phyloP scores from a whole-genome alignment of 2,329 filamentous ascomycete genomes.

The Xylaria sp. region DNA sequence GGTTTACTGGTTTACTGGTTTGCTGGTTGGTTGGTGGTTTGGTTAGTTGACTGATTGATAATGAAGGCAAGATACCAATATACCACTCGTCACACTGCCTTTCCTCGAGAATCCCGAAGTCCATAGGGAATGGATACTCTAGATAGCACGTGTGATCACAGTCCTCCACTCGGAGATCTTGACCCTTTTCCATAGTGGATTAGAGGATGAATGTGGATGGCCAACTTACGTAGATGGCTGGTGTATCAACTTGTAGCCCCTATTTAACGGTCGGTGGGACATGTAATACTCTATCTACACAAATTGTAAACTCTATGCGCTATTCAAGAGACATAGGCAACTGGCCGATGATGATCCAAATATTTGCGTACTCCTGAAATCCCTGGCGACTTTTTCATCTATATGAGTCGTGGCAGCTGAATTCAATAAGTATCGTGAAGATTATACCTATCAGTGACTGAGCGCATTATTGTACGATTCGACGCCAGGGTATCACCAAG shows the following conservation, averaged over 20 bases:
- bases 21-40: too few relatives aligned
- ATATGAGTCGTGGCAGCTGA: too few relatives aligned
- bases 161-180: background rate
- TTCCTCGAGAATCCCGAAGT: background rate
- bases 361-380: background rate
- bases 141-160: background rate
- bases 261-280: too few relatives aligned
- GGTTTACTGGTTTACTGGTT: too few relatives aligned
- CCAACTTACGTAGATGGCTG: background rate
- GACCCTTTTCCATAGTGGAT: background rate
- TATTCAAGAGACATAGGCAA: too few relatives aligned
- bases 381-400: background rate
- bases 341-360: background rate
- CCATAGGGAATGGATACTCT: background rate
- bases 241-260: background rate
- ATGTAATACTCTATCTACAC: too few relatives aligned
- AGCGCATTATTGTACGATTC: background rate
- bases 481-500: slow-evolving; percentile 27
- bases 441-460: too few relatives aligned
- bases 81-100: background rate
- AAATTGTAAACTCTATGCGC: too few relatives aligned
- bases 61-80: background rate
- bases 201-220: too few relatives aligned
- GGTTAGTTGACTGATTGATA: too few relatives aligned
- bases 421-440: too few relatives aligned